Base-by-base conservation (phyloP, 441 rosid genomes). In the Bruguiera hainesii region DNA sequence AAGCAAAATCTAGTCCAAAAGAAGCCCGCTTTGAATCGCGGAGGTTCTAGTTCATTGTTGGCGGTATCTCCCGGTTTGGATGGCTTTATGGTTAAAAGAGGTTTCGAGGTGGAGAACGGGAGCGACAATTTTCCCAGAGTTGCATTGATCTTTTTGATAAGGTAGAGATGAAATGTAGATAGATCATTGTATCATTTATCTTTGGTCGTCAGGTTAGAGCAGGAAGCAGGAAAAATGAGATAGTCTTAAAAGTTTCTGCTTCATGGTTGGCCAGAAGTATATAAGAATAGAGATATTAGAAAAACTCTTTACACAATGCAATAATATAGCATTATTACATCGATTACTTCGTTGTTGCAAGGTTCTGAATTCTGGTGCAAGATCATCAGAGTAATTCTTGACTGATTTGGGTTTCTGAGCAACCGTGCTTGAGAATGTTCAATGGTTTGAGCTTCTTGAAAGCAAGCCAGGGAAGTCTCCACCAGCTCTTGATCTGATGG, bases 401-500 rank as follows among this genome's bases (percentile, higher is more conserved):
- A 7, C 9, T 7, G 37, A 33, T 33, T 33, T 33, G 2, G 37
- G 37, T 33, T 2, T 7, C 9, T 33, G 37, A 33, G 37, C 37
- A 33, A 83, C 90, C 0, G 93, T 87, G 30, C 87, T 87, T 1
- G 89, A 85, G 62, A 88, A 91, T 67, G 88, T 91, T 46, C 83
- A 84, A 73, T 89, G 91, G 90, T 86, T 84, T 56, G 93, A 90
- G 75, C 57, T 88, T 16, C 89, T 87, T 1, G 96, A 93, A 46
- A 83, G 86, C 56, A 89, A 86, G 69, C 64, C 80, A 0, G 97
- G 96, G 42, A 90, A 82, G 66, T 80, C 98, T 6, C 29, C 81
- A 74, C 93, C 88, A 0, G 96, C 91, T 18, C 65, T 86, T 69
- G 84, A 90, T 82, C 77, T 89, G 31, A 89, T 87, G 96, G 96